Percentiles rank a stretch among this genome's conserved stretches.
phyloP scores from a whole-genome alignment of 495 filamentous ascomycete species.

The Barbatosphaeria neglecta region DNA sequence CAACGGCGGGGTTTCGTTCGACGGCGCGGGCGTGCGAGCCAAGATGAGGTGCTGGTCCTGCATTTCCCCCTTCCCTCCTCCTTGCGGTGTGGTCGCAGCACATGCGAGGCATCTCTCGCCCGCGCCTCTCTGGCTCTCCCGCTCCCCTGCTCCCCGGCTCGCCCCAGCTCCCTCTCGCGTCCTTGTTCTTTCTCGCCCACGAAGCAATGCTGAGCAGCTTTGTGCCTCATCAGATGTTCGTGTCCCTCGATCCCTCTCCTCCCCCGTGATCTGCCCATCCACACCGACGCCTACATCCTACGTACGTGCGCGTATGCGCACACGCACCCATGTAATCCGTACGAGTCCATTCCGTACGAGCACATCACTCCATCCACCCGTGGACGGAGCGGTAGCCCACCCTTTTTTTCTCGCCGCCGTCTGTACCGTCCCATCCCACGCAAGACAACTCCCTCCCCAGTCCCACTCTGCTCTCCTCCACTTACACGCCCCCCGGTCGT shows the following conservation, averaged over 20 bases:
- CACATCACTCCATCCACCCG: too few relatives aligned
- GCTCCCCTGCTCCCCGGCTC: too few relatives aligned
- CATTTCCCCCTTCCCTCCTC: background rate
- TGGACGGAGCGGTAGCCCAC: background rate
- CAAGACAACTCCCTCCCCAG: background rate
- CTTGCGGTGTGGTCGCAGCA: background rate
- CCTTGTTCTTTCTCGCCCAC: background rate
- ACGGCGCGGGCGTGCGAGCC: background rate
- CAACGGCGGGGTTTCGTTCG: background rate
- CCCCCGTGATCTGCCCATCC: background rate
- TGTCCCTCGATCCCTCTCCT: background rate
- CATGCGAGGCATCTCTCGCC: too few relatives aligned
- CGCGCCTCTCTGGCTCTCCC: too few relatives aligned
- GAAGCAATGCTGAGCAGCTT: too few relatives aligned
- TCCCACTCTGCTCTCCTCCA: slow-evolving; percentile 4
- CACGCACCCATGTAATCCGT: too few relatives aligned
- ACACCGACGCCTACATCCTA: too few relatives aligned
- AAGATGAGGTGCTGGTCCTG: slow-evolving; percentile 1
- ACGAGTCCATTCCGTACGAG: too few relatives aligned
- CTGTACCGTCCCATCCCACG: background rate
- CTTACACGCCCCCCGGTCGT: slow-evolving; percentile 6
- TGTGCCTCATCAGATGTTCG: background rate
- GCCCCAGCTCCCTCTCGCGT: background rate
- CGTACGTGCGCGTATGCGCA: too few relatives aligned
- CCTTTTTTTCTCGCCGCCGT: background rate